These are phyloP conservation scores for Voacanga thouarsii DNA, from an alignment of 257 asterid genomes.

Conservation along the genomic window DNA sequence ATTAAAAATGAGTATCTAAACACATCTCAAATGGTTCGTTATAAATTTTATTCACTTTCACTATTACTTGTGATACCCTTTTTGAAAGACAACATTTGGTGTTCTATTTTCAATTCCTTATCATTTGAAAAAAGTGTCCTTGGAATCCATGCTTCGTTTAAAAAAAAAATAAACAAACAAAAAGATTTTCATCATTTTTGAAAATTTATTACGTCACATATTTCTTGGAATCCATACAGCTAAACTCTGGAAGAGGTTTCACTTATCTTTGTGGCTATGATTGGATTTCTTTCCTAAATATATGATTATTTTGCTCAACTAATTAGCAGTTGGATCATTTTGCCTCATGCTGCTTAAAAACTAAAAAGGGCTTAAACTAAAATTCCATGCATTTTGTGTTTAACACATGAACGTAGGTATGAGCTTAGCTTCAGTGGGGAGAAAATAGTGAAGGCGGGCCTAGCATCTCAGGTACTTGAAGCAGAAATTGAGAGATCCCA, in stretches of 20 bases:
- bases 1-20: too few relatives aligned
- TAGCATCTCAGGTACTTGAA: constrained; percentile 44
- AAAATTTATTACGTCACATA: too few relatives aligned
- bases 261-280: background rate
- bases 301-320: background rate
- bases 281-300: background rate
- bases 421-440: constrained; percentile 88
- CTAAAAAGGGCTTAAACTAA: background rate
- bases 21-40: too few relatives aligned
- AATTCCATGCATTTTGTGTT: background rate
- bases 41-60: too few relatives aligned
- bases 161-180: too few relatives aligned
- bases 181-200: too few relatives aligned
- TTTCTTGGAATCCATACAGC: background rate
- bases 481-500: constrained; percentile 59
- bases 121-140: too few relatives aligned
- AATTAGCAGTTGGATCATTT: background rate
- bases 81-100: too few relatives aligned
- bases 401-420: constrained; percentile 41
- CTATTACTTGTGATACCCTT: too few relatives aligned
- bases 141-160: too few relatives aligned
- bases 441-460: constrained; percentile 54
- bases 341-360: background rate
- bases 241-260: background rate
- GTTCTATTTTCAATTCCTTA: too few relatives aligned